phyloP scores from a whole-genome alignment of 1,284 basidiomycete genomes.

The Puccinia coronata region DNA sequence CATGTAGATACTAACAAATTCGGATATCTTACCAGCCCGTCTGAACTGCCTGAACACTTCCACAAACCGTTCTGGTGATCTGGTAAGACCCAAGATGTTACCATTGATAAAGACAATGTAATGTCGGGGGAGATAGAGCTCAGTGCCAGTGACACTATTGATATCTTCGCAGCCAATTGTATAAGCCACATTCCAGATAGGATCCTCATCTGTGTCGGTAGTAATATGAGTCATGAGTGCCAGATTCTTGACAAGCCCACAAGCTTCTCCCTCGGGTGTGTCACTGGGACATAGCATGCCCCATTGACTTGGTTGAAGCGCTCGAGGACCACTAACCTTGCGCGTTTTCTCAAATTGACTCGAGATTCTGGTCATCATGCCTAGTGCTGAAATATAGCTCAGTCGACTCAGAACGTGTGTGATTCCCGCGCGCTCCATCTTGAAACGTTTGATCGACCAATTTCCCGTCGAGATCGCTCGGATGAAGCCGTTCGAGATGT shows the following conservation, averaged over 20 bases:
- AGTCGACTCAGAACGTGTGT: slow-evolving; percentile 95
- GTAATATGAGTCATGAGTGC: slow-evolving; percentile 99
- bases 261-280: slow-evolving; percentile 99
- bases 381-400: slow-evolving; percentile 93
- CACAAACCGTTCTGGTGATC: slow-evolving; percentile 83
- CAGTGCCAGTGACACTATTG: slow-evolving; percentile 84
- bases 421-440: slow-evolving; percentile 98
- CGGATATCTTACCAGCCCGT: slow-evolving; percentile 85
- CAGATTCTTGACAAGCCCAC: slow-evolving; percentile 96
- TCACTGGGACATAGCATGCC: slow-evolving; percentile 98
- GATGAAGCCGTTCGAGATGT: slow-evolving; percentile 93
- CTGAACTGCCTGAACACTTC: slow-evolving; percentile 85
- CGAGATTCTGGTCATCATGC: slow-evolving; percentile 99
- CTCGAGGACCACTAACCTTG: slow-evolving; percentile 96
- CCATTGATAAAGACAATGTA: slow-evolving; percentile 98
- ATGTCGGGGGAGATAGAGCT: slow-evolving; percentile 87
- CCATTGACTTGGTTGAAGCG: slow-evolving; percentile 98
- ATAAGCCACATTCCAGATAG: slow-evolving; percentile 83
- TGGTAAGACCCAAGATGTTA: slow-evolving; percentile 88
- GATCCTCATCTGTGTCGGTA: slow-evolving; percentile 95
- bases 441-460: slow-evolving; percentile 99
- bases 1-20: slow-evolving; percentile 96
- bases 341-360: slow-evolving; percentile 99
- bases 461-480: slow-evolving; percentile 99
- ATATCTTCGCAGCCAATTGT: slow-evolving; percentile 89